Evolutionary conservation across 768 basidiomycete genomes (phyloP).

Genomic region (Tubosaeta sp.): DNA sequence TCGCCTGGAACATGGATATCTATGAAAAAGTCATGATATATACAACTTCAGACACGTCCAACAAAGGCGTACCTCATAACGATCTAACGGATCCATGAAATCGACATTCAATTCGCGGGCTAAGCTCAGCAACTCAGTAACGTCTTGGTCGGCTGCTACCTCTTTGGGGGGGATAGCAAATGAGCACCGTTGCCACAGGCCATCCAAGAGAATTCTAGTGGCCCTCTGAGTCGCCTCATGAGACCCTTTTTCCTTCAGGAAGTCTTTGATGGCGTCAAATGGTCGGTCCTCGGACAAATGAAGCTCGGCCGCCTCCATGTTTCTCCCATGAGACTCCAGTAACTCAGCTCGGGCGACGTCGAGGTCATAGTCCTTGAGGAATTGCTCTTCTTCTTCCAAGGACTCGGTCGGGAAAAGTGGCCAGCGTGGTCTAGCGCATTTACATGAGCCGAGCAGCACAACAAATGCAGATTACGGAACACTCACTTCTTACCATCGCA

Average conservation of each 20-base stretch:
- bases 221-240: slow-evolving; percentile 32
- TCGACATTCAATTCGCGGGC: slow-evolving; percentile 12
- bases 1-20: slow-evolving; percentile 33
- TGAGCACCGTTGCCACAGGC: slow-evolving; percentile 43
- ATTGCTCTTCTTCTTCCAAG: slow-evolving; percentile 52
- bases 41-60: neutral
- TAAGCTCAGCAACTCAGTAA: slow-evolving; percentile 25
- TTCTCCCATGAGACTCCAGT: slow-evolving; percentile 39
- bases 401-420: slow-evolving; percentile 48
- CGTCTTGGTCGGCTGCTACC: neutral
- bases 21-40: neutral
- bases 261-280: slow-evolving; percentile 43
- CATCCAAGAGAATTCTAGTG: slow-evolving; percentile 36
- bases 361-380: slow-evolving; percentile 50
- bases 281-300: slow-evolving; percentile 45
- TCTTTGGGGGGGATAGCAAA: slow-evolving; percentile 31
- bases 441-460: neutral
- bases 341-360: slow-evolving; percentile 45
- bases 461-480: neutral
- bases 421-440: slow-evolving; percentile 39
- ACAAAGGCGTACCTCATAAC: slow-evolving; percentile 11
- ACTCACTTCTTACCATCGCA: slow-evolving; percentile 18
- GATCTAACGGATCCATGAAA: slow-evolving; percentile 1
- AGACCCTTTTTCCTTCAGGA: slow-evolving; percentile 35
- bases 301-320: slow-evolving; percentile 48